Evolutionary conservation across 805 yeast genomes (phyloP), one percentile per base, ranked within the genome.

Genomic region (Kuraishia capsulata): DNA sequence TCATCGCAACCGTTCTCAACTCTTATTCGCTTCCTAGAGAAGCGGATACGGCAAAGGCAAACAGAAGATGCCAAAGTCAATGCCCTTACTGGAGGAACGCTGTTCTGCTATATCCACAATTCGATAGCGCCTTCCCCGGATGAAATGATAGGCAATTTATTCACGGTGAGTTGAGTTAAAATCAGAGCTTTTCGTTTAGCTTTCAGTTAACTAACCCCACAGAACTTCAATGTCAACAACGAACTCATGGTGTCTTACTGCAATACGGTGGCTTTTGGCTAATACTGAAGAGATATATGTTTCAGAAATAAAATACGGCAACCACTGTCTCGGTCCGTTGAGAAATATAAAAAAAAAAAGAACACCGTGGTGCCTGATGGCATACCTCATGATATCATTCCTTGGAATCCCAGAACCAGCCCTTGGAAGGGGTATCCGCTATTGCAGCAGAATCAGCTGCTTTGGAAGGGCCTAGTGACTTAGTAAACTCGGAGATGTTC

Each of bases 221-320:
- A n/a, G 44, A 60, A 57, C 42, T 67, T 61, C 44, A 58, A 56
- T 4, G 53, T 50, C 4, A 61, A 59, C 33, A 59, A 56, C 32
- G 71, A 66, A 36, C 47, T 69, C n/a, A 56, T 65, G 2, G 59
- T 69, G 3, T 58, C 65, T n/a, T 69, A 69, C 34, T 69, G 73
- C 38, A 58, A 63, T 11, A 61, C 61, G 8, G 68, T 66, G 19
- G 76, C 76, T 0, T 35, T 25, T 29, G 38, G 37, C 33, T 32
- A 34, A 31, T 14, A n/a, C n/a, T n/a, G n/a, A n/a, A n/a, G n/a
- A n/a, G n/a, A n/a, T n/a, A n/a, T n/a, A n/a, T n/a, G n/a, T n/a
- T n/a, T n/a, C n/a, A n/a, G n/a, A n/a, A n/a, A n/a, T n/a, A n/a
- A n/a, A n/a, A n/a, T n/a, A n/a, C n/a, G n/a, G n/a, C n/a, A n/a